Evolutionary conservation across 2,329 filamentous ascomycete genomes (phyloP), one percentile per base, ranked within the genome.

Genomic region (Aspergillus sojae): DNA sequence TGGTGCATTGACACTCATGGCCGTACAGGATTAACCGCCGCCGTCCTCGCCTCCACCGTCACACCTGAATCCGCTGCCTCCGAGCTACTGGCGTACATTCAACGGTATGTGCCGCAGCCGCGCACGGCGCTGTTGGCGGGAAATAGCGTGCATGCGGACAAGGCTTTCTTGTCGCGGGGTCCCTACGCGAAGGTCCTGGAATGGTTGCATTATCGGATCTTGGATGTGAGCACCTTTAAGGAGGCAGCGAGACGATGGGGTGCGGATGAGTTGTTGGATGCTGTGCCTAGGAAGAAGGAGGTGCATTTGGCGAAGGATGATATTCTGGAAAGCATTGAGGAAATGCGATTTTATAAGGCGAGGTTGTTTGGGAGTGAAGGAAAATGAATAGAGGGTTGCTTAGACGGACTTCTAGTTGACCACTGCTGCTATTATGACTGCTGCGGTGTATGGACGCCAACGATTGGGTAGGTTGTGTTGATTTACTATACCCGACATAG

Each of bases 311-410:
- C 95, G 0, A 88, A 86, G 71, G 88, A 92, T 61, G 95, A 99
- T 78, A 97, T 99, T 62, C 78, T 97, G 65, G 95, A 99, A 82
- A 98, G 94, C 78, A 97, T 99, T 66, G 89, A 86, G 61, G 95
- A 99, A 82, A 94, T 94, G 60, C 88, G 82, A 72, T 97, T 91
- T 75, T 98, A 97, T 78, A 88, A 87, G 71, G 83, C 89, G 64
- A 81, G 81, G 21, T 85, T 96, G 61, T 96, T 96, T 76, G 72
- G 68, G 41, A 19, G 43, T 55, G 52, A 50, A 45, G 36, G 26
- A 2, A 16, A 21, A 30, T 23, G 39, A 41, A 41, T 7, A 41
- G 23, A 16, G 28, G 6, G 48, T 19, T 52, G 14, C n/a, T 28
- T 52, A n/a, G 39, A n/a, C 19, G 3, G 39, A 19, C 9, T 41